A percentile compares a stretch with the other conserved stretches of the same genome.
Evolutionary conservation across 75 land plant genomes (phyloP).

Genomic region (Ceratopteris richardii): DNA sequence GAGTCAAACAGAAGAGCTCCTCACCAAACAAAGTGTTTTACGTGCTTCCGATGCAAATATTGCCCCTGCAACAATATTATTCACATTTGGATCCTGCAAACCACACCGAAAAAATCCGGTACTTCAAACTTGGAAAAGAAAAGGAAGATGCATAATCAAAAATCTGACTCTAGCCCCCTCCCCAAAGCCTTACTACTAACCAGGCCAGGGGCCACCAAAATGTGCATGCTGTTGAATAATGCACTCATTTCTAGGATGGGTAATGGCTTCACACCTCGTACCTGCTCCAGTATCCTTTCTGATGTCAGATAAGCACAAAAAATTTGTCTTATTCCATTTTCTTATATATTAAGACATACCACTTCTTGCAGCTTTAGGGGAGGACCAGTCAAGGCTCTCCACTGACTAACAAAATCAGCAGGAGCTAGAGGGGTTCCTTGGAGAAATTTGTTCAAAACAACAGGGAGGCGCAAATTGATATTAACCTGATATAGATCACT

Average conservation of each 20-base stretch:
- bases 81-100: constrained; percentile 85
- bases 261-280: constrained; percentile 82
- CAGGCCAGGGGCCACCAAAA: constrained; percentile 76
- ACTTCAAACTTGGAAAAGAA: not conserved
- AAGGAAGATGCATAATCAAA: too few species aligned
- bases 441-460: constrained; percentile 77
- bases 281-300: constrained; percentile 50
- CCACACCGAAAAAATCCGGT: constrained; percentile 3
- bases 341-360: constrained; percentile 27
- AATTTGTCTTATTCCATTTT: not conserved
- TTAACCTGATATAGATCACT: constrained; percentile 47
- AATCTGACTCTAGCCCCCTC: too few species aligned
- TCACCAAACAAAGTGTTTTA: constrained; percentile 75
- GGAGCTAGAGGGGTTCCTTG: constrained; percentile 61
- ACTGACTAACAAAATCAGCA: constrained; percentile 78
- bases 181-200: constrained; percentile 60
- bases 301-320: not conserved
- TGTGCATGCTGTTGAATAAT: constrained; percentile 47
- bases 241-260: constrained; percentile 76
- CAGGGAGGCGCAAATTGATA: constrained; percentile 78
- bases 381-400: constrained; percentile 85
- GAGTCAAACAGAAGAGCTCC: too few species aligned
- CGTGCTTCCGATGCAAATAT: constrained; percentile 70
- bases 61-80: constrained; percentile 86
- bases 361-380: constrained; percentile 97